Conservation (phyloP, 2,329 filamentous ascomycete genomes). For the Didymella pomorum region DNA sequence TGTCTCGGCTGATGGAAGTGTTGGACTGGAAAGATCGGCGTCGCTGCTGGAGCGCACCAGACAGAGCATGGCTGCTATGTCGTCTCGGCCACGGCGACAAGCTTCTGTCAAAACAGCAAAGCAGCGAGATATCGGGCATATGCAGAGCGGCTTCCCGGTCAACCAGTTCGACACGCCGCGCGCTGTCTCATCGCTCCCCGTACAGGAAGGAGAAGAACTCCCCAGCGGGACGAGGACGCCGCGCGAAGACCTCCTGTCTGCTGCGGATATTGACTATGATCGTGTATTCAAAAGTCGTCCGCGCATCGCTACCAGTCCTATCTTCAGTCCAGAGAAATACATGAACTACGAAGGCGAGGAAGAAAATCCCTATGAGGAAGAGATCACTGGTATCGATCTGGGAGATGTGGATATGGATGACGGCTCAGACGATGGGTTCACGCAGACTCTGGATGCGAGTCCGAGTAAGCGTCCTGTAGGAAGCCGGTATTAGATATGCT, state of each 20-base stretch:
- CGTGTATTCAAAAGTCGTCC: conserved; percentile 87
- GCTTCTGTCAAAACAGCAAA: conserved; percentile 20
- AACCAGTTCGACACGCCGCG: conserved; percentile 66
- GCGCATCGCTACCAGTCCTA: conserved; percentile 78
- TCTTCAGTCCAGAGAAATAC: conserved; percentile 45
- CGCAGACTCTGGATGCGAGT: conserved; percentile 41
- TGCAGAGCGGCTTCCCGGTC: conserved; percentile 54
- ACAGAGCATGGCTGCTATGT: conserved; percentile 73
- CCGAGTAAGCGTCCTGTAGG: conserved; percentile 32
- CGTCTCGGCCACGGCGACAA: conserved; percentile 6
- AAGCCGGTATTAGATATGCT: not conserved
- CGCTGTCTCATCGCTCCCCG: conserved; percentile 40
- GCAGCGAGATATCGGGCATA: conserved; percentile 26
- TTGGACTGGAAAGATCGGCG: conserved; percentile 13
- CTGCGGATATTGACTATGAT: conserved; percentile 76
- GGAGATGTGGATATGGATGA: conserved; percentile 42
- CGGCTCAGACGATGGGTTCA: conserved; percentile 31
- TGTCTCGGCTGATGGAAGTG: conserved; percentile 20
- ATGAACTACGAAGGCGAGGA: conserved; percentile 13
- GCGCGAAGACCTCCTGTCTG: conserved; percentile 72
- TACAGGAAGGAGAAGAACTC: conserved; percentile 29
- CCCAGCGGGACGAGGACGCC: conserved; percentile 56
- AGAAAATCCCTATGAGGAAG: conserved; percentile 30
- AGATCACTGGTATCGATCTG: conserved; percentile 44
- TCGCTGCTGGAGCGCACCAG: conserved; percentile 74